These are phyloP conservation scores for Juncus inflexus DNA, from an alignment of 176 grass and related monocot species.

Conservation along the genomic window DNA sequence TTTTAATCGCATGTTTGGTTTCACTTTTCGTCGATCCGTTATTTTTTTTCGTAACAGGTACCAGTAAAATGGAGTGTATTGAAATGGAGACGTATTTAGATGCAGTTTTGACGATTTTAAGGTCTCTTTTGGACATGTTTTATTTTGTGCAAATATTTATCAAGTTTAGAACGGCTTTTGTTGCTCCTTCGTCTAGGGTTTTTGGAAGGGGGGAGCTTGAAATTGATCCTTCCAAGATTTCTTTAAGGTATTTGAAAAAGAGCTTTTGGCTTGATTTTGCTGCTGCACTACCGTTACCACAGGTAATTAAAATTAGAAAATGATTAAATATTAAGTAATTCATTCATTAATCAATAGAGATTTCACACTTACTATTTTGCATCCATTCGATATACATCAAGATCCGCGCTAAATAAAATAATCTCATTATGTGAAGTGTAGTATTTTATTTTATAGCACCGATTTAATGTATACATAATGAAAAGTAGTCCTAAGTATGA, in stretches of 20 bases:
- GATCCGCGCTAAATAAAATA: not conserved
- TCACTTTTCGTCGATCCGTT: conserved; percentile 92
- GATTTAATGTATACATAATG: too few relatives aligned
- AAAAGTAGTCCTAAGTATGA: too few relatives aligned
- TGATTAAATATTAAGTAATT: not conserved
- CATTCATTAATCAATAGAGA: not conserved
- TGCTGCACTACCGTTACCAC: conserved; percentile 78
- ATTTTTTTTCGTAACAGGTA: conserved; percentile 76
- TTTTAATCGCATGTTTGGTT: conserved; percentile 54
- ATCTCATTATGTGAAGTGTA: not conserved
- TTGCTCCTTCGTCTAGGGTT: conserved; percentile 85
- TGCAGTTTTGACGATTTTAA: conserved; percentile 47
- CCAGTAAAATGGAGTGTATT: conserved; percentile 41
- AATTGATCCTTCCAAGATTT: conserved; percentile 69
- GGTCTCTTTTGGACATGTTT: conserved; percentile 65
- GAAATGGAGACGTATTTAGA: conserved; percentile 43
- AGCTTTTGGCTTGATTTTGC: conserved; percentile 72
- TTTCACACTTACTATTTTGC: not conserved
- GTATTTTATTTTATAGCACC: too few relatives aligned
- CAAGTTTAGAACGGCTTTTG: conserved; percentile 77
- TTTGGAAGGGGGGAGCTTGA: conserved; percentile 89
- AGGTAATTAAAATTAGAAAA: conserved; percentile 39
- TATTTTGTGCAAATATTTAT: conserved; percentile 75
- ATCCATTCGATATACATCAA: not conserved
- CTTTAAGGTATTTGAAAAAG: conserved; percentile 50